Percentiles rank a stretch among this genome's conserved stretches.
These are phyloP conservation scores for Fragilariopsis cylindrus DNA, from an alignment of 108 stramenopile species.

Conservation along the genomic window DNA sequence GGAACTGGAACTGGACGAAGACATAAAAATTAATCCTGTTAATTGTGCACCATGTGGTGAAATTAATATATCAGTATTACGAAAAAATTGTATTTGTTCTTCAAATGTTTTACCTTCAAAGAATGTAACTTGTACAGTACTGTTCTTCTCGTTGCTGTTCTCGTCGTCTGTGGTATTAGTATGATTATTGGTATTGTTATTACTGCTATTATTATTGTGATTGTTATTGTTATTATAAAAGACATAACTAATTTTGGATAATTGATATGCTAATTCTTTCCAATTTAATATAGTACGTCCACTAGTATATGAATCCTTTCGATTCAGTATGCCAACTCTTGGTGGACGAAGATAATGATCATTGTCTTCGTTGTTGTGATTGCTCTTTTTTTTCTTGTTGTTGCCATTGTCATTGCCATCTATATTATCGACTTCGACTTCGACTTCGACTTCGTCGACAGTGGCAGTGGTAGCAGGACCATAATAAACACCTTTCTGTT, in stretches of 20 bases:
- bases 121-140: background rate
- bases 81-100: constrained; percentile 36
- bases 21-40: constrained; percentile 40
- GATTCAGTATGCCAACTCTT: constrained; percentile 38
- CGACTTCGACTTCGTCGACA: background rate
- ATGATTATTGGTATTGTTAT: background rate
- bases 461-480: background rate
- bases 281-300: constrained; percentile 30
- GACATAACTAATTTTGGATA: background rate
- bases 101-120: constrained; percentile 41
- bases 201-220: background rate
- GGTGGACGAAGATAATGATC: background rate
- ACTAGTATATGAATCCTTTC: background rate
- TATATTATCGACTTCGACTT: background rate
- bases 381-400: background rate
- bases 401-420: background rate
- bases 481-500: background rate
- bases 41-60: constrained; percentile 47
- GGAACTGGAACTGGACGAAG: background rate
- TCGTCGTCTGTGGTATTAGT: background rate
- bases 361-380: background rate
- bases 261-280: background rate
- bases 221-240: background rate
- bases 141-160: background rate
- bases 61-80: constrained; percentile 38